Conservation (phyloP, 805 yeast genomes). For the Yamadazyma akitaensis region DNA sequence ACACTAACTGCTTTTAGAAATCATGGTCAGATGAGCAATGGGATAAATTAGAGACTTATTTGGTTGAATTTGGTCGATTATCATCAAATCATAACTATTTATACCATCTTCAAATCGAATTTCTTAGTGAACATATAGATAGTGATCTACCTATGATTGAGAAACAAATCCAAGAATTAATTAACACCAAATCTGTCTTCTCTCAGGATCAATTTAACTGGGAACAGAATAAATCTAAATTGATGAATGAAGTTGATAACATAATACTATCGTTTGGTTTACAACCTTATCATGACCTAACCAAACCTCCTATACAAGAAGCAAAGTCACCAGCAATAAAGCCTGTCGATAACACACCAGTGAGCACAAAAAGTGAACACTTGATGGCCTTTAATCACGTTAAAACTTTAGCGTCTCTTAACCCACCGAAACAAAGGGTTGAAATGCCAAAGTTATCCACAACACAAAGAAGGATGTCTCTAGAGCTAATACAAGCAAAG, state of each 20-base stretch:
- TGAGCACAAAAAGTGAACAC: background rate
- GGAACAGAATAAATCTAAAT: constrained; percentile 11
- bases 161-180: constrained; percentile 6
- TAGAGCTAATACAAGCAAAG: constrained; percentile 25
- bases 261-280: constrained; percentile 12
- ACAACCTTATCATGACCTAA: constrained; percentile 8
- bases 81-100: constrained; percentile 9
- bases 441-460: constrained; percentile 20
- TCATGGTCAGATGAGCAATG: constrained; percentile 9
- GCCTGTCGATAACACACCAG: background rate
- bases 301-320: constrained; percentile 6
- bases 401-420: background rate
- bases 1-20: background rate
- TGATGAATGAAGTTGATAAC: constrained; percentile 17
- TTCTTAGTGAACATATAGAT: constrained; percentile 9
- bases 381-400: background rate
- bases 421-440: background rate
- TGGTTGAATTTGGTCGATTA: constrained; percentile 14
- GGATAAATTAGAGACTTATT: constrained; percentile 13
- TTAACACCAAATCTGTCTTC: constrained; percentile 2
- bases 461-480: constrained; percentile 24
- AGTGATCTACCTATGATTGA: constrained; percentile 10
- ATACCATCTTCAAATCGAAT: constrained; percentile 13
- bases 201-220: constrained; percentile 13
- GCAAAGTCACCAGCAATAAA: background rate